These are phyloP conservation scores for Colletotrichum lindemuthianum DNA, from an alignment of 2,329 filamentous ascomycete species.

Conservation along the genomic window DNA sequence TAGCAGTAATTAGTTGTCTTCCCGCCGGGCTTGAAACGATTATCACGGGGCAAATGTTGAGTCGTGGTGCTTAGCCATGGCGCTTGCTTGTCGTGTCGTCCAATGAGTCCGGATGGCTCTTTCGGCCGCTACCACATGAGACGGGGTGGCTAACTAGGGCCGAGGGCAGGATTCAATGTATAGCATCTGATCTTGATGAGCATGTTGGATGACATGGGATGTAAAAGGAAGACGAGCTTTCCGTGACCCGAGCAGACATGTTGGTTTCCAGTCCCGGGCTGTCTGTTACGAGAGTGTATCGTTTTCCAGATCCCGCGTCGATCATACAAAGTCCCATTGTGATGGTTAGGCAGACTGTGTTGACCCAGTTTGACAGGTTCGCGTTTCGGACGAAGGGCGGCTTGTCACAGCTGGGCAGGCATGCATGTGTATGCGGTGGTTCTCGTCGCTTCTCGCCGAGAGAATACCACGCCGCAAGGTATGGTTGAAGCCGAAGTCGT, in stretches of 20 bases:
- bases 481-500: constrained; percentile 1
- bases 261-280: constrained; percentile 20
- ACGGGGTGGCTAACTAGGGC: constrained; percentile 21
- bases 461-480: not conserved
- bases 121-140: constrained; percentile 26
- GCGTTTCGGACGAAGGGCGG: constrained; percentile 1
- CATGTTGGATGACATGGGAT: constrained; percentile 5
- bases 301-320: constrained; percentile 30
- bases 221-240: constrained; percentile 5
- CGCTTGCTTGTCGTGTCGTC: constrained; percentile 9
- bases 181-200: constrained; percentile 4
- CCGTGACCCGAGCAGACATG: constrained; percentile 5
- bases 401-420: not conserved
- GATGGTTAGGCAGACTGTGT: constrained; percentile 2
- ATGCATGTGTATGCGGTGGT: not conserved
- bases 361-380: constrained; percentile 14
- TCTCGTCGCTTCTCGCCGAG: not conserved
- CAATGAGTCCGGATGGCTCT: constrained; percentile 12
- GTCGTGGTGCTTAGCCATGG: constrained; percentile 21
- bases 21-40: constrained; percentile 10
- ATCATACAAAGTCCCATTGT: constrained; percentile 26
- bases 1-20: too few relatives aligned
- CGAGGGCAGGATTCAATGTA: constrained; percentile 10
- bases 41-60: constrained; percentile 2
- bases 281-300: constrained; percentile 31